Base-by-base conservation (phyloP, 805 yeast genomes). In the Tetrapisispora arboricola region DNA sequence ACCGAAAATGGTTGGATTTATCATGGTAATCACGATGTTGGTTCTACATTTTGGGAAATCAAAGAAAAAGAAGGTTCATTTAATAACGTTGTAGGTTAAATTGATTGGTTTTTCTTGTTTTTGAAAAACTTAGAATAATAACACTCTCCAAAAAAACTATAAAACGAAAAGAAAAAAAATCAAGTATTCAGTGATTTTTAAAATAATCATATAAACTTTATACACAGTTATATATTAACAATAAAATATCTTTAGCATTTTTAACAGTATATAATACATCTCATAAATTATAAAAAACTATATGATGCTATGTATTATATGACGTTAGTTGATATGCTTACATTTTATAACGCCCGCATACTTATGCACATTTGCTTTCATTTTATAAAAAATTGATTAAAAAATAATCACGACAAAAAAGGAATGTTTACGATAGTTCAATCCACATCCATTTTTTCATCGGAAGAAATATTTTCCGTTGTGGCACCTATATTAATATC, bases 11-110 rank as follows among this genome's bases (percentile, higher is more conserved):
- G 98, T 38, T 92, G 98, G 98, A 74, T 74, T 28, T 92, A 76
- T 69, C 96, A 92, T 59, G 98, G 98, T 49, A 92, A 92, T 63
- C 80, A 80, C 65, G 88, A 88, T 60, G 95, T 87, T 49, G 95
- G 94, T 45, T 77, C 83, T 34, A 71, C 84, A 42, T 84, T 92
- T 69, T 90, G 95, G 90, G 90, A 84, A 55, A 76, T 84, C 53
- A 90, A 88, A 66, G 88, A 75, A 58, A 68, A 76, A 54, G 97
- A 90, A 67, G 77, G 81, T 41, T 86, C 96, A 10, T 92, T 90
- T 67, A 84, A 84, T 61, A 84, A 86, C 57, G 92, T 84, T 29
- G 71, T 71, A 20, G 62, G 60, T 38, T 58, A 47, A 46, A 16
- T 27, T 15, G 8, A 28, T 18, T 34, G 8, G 12, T 29, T n/a